A percentile compares a stretch with the other conserved stretches of the same genome.
Conservation (phyloP, 208 protist genomes). For the Trypanosoma brucei region DNA sequence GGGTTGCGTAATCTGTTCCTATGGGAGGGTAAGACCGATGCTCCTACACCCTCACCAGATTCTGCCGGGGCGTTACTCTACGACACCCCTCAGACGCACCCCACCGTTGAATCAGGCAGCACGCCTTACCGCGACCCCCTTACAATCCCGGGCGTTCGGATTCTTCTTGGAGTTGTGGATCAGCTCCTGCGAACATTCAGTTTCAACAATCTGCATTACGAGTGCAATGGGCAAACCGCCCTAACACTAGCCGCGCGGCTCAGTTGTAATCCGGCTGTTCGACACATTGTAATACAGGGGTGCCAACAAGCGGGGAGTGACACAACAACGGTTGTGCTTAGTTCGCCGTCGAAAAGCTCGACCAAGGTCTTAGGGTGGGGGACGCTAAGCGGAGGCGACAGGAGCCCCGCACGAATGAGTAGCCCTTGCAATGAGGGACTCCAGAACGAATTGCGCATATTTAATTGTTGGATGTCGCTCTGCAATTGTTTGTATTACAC, state of each 20-base stretch:
- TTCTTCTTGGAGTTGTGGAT: conserved; percentile 29
- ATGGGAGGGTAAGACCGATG: conserved; percentile 4
- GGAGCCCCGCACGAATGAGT: too few relatives aligned
- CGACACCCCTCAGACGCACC: conserved; percentile 1
- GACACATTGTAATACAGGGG: conserved; percentile 25
- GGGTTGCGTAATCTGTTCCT: conserved; percentile 15
- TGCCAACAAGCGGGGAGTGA: neutral
- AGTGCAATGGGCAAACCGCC: conserved; percentile 48
- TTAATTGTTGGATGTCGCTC: conserved; percentile 30
- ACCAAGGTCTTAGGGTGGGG: too few relatives aligned
- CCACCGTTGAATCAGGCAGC: neutral
- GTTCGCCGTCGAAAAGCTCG: neutral
- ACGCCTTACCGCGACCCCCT: conserved; percentile 26
- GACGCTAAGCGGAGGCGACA: too few relatives aligned
- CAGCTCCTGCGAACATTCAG: conserved; percentile 23
- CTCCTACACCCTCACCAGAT: conserved; percentile 1
- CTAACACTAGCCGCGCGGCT: conserved; percentile 55
- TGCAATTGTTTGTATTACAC: conserved; percentile 66
- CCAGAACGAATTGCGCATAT: conserved; percentile 6
- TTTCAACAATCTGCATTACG: conserved; percentile 21
- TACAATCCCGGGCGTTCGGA: conserved; percentile 25
- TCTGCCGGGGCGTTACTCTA: conserved; percentile 3
- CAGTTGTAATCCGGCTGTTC: conserved; percentile 48
- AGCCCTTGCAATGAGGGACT: conserved; percentile 1
- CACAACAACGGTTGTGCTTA: too few relatives aligned